Evolutionary conservation across 116 monocot species (phyloP).

Genomic region (Phalaenopsis hybrid): DNA sequence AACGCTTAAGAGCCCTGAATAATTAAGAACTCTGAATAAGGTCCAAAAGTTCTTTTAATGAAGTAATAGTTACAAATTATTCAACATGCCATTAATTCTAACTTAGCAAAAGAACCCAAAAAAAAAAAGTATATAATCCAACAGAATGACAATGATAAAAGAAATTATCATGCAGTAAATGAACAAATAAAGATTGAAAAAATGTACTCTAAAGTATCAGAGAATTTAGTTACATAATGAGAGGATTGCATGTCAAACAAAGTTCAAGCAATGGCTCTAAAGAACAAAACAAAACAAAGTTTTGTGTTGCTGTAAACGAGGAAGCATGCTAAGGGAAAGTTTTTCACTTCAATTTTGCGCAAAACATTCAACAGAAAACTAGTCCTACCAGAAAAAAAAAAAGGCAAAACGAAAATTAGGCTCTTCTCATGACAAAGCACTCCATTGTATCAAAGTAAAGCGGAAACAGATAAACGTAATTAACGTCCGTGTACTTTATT

Average conservation of each 20-base stretch:
- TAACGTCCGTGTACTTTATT: neutral
- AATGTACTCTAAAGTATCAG: neutral
- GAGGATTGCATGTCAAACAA: neutral
- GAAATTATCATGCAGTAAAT: neutral
- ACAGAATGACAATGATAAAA: neutral
- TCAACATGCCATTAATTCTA: neutral
- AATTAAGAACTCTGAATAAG: neutral
- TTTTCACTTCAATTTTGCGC: neutral
- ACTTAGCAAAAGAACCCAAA: neutral
- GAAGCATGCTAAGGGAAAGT: neutral
- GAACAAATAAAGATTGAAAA: neutral
- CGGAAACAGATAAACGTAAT: neutral
- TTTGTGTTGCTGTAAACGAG: neutral
- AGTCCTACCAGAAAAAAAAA: neutral
- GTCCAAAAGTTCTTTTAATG: neutral
- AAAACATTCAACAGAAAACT: neutral
- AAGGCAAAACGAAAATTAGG: neutral
- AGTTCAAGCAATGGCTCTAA: neutral
- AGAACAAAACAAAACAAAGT: neutral
- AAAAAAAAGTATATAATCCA: too few species aligned
- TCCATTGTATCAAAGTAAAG: neutral
- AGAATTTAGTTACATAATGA: neutral
- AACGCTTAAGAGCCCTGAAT: neutral
- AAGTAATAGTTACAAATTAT: neutral
- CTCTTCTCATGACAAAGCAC: neutral